Evolutionary conservation across 2,329 filamentous ascomycete genomes (phyloP), one percentile per base, ranked within the genome.

Genomic region (Scytalidium lignicola): DNA sequence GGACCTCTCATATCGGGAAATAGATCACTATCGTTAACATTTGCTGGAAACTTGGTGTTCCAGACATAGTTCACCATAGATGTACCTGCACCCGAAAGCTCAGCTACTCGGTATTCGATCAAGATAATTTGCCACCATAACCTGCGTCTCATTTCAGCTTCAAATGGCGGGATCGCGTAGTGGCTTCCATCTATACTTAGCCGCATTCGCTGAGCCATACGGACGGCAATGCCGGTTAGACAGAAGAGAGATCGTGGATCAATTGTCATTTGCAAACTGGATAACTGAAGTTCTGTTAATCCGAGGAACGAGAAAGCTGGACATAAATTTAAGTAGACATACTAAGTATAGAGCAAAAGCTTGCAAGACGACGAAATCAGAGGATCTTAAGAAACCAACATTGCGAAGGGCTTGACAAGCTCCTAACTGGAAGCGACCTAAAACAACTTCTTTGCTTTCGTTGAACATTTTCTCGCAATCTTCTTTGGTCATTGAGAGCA

Each of bases 301-400:
- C n/a, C n/a, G n/a, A n/a, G n/a, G n/a, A n/a, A n/a, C n/a, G n/a
- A n/a, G n/a, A n/a, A n/a, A n/a, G n/a, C n/a, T n/a, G 10, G 23
- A 10, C 10, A 12, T 32, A 37, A 5, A 32, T 2, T 26, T 26
- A 12, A 17, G 46, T 29, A 18, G 0, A 67, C 50, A 67, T 71
- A 86, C 82, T 50, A 87, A 70, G 56, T 85, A 88, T 15, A 89
- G 68, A 5, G 85, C 68, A 50, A 82, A 82, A 1, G 84, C 85
- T 64, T 89, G 85, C 20, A 90, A 66, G 3, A 85, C 74, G 45
- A 79, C 76, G 8, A 86, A 61, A 51, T 89, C 84, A 1, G 79
- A 78, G 12, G 79, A 79, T 22, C 80, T 75, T 67, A 90, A 50
- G 12, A 88, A 85, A 9, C 79, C 76, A 1, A 80, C 83, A 54